Evolutionary conservation across 2,329 filamentous ascomycete genomes (phyloP).

Genomic region (Plenodomus lindquistii): DNA sequence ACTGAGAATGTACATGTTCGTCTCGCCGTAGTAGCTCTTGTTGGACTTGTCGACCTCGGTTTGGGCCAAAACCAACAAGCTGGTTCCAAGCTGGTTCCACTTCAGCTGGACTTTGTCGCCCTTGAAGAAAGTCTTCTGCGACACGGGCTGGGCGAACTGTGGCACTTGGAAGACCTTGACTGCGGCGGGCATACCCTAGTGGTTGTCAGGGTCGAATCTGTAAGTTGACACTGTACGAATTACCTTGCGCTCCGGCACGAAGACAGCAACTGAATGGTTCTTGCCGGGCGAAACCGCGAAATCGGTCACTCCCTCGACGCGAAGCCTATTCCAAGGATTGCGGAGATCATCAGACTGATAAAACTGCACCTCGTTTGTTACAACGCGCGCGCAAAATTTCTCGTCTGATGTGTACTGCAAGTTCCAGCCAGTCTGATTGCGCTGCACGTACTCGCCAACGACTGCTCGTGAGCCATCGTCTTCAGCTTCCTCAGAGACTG

Average conservation of each 20-base stretch:
- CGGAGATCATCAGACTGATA: slow-evolving; percentile 85
- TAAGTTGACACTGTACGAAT: slow-evolving; percentile 19
- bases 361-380: slow-evolving; percentile 98
- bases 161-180: slow-evolving; percentile 96
- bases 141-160: slow-evolving; percentile 78
- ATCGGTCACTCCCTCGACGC: slow-evolving; percentile 84
- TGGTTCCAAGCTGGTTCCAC: slow-evolving; percentile 93
- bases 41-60: slow-evolving; percentile 98
- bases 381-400: slow-evolving; percentile 85
- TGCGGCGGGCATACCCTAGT: slow-evolving; percentile 83
- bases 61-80: slow-evolving; percentile 90
- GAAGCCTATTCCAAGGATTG: slow-evolving; percentile 93
- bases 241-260: slow-evolving; percentile 94
- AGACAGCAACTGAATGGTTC: slow-evolving; percentile 90
- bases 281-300: slow-evolving; percentile 89
- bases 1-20: slow-evolving; percentile 92
- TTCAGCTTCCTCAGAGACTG: slow-evolving; percentile 68
- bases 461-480: slow-evolving; percentile 68
- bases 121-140: slow-evolving; percentile 99
- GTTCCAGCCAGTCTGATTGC: slow-evolving; percentile 94
- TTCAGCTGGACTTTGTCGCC: slow-evolving; percentile 98
- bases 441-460: slow-evolving; percentile 90
- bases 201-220: slow-evolving; percentile 14
- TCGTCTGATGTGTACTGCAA: slow-evolving; percentile 95
- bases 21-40: slow-evolving; percentile 99